A percentile compares a stretch with the other conserved stretches of the same genome.
Evolutionary conservation across 176 grass and related monocot genomes (phyloP).

Genomic region (Pharus latifolius): DNA sequence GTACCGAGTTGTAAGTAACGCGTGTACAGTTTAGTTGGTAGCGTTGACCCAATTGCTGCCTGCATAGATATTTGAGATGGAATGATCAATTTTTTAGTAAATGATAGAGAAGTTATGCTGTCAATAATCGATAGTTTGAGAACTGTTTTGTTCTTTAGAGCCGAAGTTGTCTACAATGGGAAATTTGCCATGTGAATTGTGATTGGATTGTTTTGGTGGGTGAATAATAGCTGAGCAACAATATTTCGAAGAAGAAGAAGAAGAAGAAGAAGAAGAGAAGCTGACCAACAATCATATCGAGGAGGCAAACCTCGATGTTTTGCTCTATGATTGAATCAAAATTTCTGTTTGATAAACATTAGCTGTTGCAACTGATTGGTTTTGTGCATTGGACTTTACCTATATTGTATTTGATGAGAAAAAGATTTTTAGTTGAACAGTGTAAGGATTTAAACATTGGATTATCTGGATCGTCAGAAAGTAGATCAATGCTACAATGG

Average conservation of each 20-base stretch:
- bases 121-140: not conserved
- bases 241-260: too few species aligned
- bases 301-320: not conserved
- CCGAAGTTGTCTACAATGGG: not conserved
- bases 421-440: not conserved
- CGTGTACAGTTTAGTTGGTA: not conserved
- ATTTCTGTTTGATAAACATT: not conserved
- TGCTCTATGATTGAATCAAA: not conserved
- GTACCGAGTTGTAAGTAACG: not conserved
- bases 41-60: constrained; percentile 19
- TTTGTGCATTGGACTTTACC: not conserved
- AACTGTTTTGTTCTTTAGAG: not conserved
- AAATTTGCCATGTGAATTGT: not conserved
- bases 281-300: too few species aligned
- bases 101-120: not conserved
- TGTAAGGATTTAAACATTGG: too few species aligned
- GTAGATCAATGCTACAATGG: too few species aligned
- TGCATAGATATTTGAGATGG: not conserved
- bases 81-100: not conserved
- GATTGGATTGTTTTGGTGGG: not conserved
- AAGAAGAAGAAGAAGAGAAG: too few species aligned
- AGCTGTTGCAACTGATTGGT: not conserved
- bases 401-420: not conserved
- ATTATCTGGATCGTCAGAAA: too few species aligned
- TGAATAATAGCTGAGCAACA: not conserved